Evolutionary conservation across 2,329 filamentous ascomycete genomes (phyloP), one percentile per base, ranked within the genome.

Genomic region (Clonostachys rosea): DNA sequence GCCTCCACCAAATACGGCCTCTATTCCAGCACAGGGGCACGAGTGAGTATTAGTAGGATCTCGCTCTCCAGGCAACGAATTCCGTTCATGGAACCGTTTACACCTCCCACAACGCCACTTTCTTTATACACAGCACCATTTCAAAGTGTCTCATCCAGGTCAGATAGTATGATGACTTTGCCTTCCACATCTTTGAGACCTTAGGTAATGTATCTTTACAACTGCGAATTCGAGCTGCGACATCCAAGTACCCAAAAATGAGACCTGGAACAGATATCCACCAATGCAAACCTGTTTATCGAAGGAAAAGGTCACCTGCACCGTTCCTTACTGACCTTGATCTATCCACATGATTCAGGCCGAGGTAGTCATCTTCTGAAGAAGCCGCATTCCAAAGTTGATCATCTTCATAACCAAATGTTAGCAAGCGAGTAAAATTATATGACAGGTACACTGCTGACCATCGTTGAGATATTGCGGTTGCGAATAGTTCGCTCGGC

Each of bases 391-490:
- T 76, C 70, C 68, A 83, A 24, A 86, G 64, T 44, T 83, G 67
- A 57, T 84, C 77, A 54, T 84, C 81, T 86, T 42, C 14, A 33
- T 9, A 14, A 30, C 10, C 24, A 30, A 30, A 30, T 40, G 12
- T 10, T 43, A 12, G 10, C 34, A 9, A 18, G 42, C 16, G 24
- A 11, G 24, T 13, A 34, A n/a, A 10, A 34, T 6, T 7, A 14
- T 2, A 18, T 18, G 33, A 33, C n/a, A 24, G 5, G 34, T 16
- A 34, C 5, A 42, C 5, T 13, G 65, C 84, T 75, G 72, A 96
- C 92, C 91, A 70, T 97, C 94, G 55, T 86, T 83, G 42, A 99
- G 74, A 69, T 95, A 95, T 50, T 83, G 79, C 24, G 91, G 87
- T 60, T 87, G 90, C 37, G 87, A 83, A 67, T 89, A 95, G 40